Conservation (phyloP, 768 basidiomycete genomes). For the Xanthoconium stramineum region DNA sequence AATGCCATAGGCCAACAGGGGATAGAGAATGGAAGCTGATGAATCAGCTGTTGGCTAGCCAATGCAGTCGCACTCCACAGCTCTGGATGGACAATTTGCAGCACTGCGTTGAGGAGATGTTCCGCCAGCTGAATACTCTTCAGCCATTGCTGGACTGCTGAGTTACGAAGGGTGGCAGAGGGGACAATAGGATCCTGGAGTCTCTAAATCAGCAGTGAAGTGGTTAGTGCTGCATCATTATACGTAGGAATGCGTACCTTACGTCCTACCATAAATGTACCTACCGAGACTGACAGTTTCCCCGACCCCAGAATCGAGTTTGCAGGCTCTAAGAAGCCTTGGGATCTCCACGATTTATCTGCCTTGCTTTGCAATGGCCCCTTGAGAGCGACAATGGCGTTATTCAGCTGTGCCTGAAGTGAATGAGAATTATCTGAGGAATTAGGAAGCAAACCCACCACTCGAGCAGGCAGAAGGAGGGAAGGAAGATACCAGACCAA, state of each 20-base stretch:
- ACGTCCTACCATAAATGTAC: neutral
- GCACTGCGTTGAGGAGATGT: too few species aligned
- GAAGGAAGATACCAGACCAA: neutral
- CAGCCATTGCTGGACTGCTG: too few species aligned
- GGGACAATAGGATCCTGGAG: too few species aligned
- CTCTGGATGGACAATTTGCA: neutral
- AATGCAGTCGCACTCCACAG: neutral
- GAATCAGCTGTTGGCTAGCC: neutral
- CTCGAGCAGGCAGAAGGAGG: neutral
- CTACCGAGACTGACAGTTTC: neutral
- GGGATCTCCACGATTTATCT: neutral
- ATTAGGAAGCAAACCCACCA: neutral
- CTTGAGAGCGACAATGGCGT: neutral
- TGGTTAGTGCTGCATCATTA: too few species aligned
- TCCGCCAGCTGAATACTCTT: too few species aligned
- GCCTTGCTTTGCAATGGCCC: neutral
- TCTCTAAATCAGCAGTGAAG: too few species aligned
- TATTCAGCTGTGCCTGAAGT: neutral
- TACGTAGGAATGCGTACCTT: neutral
- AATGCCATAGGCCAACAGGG: neutral
- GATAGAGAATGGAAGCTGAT: neutral
- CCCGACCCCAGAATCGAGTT: neutral
- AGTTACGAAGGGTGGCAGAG: too few species aligned
- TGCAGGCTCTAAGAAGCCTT: neutral
- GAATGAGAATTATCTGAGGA: too few species aligned